Base-by-base conservation (phyloP, 371 early-diverging fungal genomes). In the Funneliformis caledonium region DNA sequence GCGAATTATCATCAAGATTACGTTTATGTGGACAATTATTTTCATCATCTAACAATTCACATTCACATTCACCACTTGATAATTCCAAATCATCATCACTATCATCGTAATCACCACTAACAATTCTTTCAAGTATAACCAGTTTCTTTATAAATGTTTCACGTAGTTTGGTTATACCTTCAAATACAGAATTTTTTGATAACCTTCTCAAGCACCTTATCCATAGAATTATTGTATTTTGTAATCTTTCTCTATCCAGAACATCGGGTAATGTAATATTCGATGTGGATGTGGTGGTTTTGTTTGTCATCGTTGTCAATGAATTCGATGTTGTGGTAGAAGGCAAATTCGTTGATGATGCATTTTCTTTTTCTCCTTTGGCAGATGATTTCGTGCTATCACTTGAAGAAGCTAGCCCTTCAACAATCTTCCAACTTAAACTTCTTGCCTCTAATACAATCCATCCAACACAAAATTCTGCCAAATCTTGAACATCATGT, bases 391-490 rank as follows among this genome's bases (percentile, higher is more conserved):
- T 56, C 56, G 16, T 56, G 7, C 7, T 56, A 19, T 56, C 19
- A 56, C 19, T 74, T 26, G 67, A 43, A 22, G 31, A 47, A 5
- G 68, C n/a, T 12, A 79, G 16, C 19, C 47, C 72, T 47, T 79
- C 79, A 33, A 79, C 52, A 14, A 59, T 60, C 42, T 79, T 79
- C 79, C 79, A 79, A n/a, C 59, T 43, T n/a, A 79, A 42, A 12
- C 69, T 59, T 31, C 50, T 67, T 43, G 79, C 70, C 42, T 79
- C 79, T n/a, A 79, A 69, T 26, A 79, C 79, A 37, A 79, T 52
- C 79, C 79, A 69, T 8, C 79, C 79, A 79, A 79, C 79, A 43
- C 79, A 79, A 64, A 69, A 79, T 79, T 79, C 79, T 26, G 79
- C 68, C 11, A 79, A 48, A 45, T 56, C 50, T 48, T 79, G 79